phyloP scores from a whole-genome alignment of 306 rosid species.

The Vachellia collinsii region DNA sequence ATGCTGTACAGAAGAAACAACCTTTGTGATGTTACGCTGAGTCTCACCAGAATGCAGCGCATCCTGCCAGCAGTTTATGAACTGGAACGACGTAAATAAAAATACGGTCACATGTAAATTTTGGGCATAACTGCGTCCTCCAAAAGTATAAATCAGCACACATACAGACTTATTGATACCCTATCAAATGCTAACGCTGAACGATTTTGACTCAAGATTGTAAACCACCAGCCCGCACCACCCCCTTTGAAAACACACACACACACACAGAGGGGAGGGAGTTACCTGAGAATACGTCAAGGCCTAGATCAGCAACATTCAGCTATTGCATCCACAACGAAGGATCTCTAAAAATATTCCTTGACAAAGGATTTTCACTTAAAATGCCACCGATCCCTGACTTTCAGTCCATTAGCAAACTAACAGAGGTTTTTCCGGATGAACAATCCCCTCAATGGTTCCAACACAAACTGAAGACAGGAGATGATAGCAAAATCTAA shows the following conservation, averaged over 20 bases:
- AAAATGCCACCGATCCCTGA: conserved; percentile 29
- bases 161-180: neutral
- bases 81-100: neutral
- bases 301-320: conserved; percentile 46
- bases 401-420: conserved; percentile 39
- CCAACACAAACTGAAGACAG: conserved; percentile 43
- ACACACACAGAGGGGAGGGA: neutral
- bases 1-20: conserved; percentile 71
- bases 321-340: conserved; percentile 41
- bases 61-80: conserved; percentile 38
- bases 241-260: too few relatives aligned
- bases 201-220: neutral
- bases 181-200: neutral
- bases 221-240: neutral
- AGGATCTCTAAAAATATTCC: conserved; percentile 36
- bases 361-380: conserved; percentile 37
- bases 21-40: conserved; percentile 51
- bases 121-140: neutral
- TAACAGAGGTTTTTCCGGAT: conserved; percentile 36
- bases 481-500: conserved; percentile 41
- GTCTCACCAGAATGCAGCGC: conserved; percentile 44
- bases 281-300: conserved; percentile 57
- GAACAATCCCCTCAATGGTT: conserved; percentile 31
- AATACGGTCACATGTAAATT: too few relatives aligned
- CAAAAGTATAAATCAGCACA: neutral